Evolutionary conservation across 805 yeast genomes (phyloP).

Genomic region (Torulaspora quercuum): DNA sequence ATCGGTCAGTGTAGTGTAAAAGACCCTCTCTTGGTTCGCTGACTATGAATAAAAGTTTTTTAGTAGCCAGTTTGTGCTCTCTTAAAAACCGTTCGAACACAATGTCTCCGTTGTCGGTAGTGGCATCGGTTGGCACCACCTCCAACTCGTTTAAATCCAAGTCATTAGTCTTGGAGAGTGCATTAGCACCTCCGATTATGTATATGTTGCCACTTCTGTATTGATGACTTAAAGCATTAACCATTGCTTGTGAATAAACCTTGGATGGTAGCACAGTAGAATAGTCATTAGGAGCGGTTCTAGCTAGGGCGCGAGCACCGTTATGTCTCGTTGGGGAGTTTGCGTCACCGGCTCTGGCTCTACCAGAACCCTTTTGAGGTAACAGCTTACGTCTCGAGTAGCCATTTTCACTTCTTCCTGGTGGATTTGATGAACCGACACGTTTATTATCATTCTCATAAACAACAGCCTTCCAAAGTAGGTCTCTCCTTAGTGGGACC

Average conservation of each 20-base stretch:
- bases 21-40: conserved; percentile 58
- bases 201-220: conserved; percentile 71
- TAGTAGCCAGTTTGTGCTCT: conserved; percentile 46
- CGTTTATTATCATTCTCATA: conserved; percentile 86
- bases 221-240: conserved; percentile 76
- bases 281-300: conserved; percentile 87
- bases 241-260: conserved; percentile 70
- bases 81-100: conserved; percentile 47
- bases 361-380: conserved; percentile 92
- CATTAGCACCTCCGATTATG: conserved; percentile 57
- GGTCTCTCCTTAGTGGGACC: conserved; percentile 80
- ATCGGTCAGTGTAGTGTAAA: conserved; percentile 52
- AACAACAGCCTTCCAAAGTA: conserved; percentile 90
- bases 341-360: conserved; percentile 94
- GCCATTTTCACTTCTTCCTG: conserved; percentile 82
- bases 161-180: conserved; percentile 16
- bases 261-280: conserved; percentile 71
- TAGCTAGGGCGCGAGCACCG: conserved; percentile 86
- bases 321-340: conserved; percentile 89
- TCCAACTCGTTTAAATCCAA: conserved; percentile 28
- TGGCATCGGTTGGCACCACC: conserved; percentile 38
- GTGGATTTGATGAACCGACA: conserved; percentile 85
- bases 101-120: conserved; percentile 39
- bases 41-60: conserved; percentile 63
- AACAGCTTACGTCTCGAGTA: conserved; percentile 77